Conservation (phyloP, 768 basidiomycete genomes). For the Lentinula edodes region DNA sequence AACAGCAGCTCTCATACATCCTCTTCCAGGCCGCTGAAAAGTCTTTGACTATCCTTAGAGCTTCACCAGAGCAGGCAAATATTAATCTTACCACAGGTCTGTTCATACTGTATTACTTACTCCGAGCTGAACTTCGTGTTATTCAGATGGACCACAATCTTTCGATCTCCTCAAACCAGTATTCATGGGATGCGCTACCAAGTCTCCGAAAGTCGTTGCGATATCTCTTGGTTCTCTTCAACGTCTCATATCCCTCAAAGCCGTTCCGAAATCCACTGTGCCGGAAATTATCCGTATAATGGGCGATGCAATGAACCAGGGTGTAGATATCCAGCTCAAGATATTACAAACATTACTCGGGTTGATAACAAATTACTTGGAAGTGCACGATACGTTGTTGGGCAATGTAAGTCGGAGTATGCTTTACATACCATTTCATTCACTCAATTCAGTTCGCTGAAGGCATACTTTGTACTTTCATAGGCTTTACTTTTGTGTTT, state of each 20-base stretch:
- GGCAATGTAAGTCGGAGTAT: conserved; percentile 59
- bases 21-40: conserved; percentile 73
- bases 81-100: conserved; percentile 66
- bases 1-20: not conserved
- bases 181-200: conserved; percentile 91
- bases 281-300: conserved; percentile 79
- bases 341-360: conserved; percentile 90
- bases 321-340: conserved; percentile 94
- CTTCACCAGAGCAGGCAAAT: conserved; percentile 79
- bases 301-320: conserved; percentile 84
- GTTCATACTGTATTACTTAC: not conserved
- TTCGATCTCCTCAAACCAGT: conserved; percentile 81
- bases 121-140: not conserved
- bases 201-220: conserved; percentile 89
- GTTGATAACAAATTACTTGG: conserved; percentile 78
- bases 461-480: not conserved
- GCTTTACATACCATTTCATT: not conserved
- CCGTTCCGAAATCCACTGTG: conserved; percentile 76
- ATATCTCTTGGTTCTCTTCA: conserved; percentile 90
- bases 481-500: conserved; percentile 93
- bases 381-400: conserved; percentile 72
- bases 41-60: conserved; percentile 70
- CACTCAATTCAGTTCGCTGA: not conserved
- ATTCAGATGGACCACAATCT: conserved; percentile 68
- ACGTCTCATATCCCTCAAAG: conserved; percentile 81